phyloP scores from a whole-genome alignment of 768 basidiomycete species.

The Flagelloscypha sp. region DNA sequence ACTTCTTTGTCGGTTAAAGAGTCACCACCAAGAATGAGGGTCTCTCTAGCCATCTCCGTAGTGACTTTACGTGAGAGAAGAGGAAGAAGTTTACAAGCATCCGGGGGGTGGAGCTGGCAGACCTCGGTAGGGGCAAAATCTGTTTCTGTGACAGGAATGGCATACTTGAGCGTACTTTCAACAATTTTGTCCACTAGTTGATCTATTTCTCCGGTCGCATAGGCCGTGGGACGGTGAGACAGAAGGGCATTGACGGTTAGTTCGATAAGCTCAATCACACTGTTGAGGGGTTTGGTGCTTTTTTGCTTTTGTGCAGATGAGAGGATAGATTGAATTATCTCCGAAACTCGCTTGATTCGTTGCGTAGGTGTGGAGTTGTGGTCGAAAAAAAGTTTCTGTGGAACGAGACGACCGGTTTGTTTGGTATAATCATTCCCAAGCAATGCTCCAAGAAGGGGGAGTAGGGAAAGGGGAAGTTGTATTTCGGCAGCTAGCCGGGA shows the following conservation, averaged over 20 bases:
- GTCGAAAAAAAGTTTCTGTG: conserved; percentile 67
- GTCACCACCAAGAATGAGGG: too few species aligned
- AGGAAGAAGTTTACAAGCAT: conserved; percentile 46
- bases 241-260: conserved; percentile 55
- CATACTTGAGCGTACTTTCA: conserved; percentile 69
- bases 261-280: conserved; percentile 74
- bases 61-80: conserved; percentile 42
- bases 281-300: conserved; percentile 48
- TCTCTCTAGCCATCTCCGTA: too few species aligned
- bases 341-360: conserved; percentile 60
- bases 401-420: conserved; percentile 36
- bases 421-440: conserved; percentile 77
- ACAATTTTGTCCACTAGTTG: conserved; percentile 60
- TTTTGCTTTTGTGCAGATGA: conserved; percentile 37
- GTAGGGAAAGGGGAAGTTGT: conserved; percentile 57
- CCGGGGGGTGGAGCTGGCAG: conserved; percentile 55
- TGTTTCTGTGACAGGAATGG: conserved; percentile 53
- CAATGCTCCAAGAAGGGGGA: conserved; percentile 71
- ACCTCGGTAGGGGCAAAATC: conserved; percentile 34
- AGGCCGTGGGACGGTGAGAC: conserved; percentile 33
- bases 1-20: conserved; percentile 5
- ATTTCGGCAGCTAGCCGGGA: conserved; percentile 53
- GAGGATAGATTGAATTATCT: conserved; percentile 46
- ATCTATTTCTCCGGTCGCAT: conserved; percentile 59
- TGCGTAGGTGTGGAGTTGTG: conserved; percentile 45